These are phyloP conservation scores for Saxispiralis lemnorum DNA, from an alignment of 495 filamentous ascomycete genomes.

Conservation along the genomic window DNA sequence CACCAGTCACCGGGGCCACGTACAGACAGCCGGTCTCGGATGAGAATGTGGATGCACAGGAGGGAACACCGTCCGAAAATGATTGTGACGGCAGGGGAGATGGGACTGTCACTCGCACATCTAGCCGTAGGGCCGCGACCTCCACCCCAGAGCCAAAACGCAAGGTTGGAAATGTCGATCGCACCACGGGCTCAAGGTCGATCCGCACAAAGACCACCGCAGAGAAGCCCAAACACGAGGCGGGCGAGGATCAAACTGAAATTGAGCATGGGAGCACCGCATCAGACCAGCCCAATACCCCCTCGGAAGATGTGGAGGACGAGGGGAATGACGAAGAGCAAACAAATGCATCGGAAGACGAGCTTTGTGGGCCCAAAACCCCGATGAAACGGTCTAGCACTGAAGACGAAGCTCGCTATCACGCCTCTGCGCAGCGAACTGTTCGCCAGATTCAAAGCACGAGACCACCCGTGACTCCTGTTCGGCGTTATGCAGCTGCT, in stretches of 20 bases:
- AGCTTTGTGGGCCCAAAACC: constrained; percentile 16
- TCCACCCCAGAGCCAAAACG: background rate
- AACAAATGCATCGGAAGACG: constrained; percentile 8
- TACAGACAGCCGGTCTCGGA: constrained; percentile 9
- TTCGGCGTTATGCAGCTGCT: background rate
- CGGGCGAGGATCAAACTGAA: no score
- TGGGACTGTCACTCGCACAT: background rate
- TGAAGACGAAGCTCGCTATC: constrained; percentile 6
- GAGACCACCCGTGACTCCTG: background rate
- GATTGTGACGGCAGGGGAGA: no score
- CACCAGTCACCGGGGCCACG: background rate
- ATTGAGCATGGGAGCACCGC: no score
- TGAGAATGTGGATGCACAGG: constrained; percentile 10
- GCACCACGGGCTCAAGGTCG: constrained; percentile 2
- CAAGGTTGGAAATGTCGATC: background rate
- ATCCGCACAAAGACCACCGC: no score
- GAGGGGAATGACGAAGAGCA: background rate
- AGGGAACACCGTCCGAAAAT: background rate
- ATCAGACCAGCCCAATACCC: no score
- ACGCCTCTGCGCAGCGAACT: constrained; percentile 10
- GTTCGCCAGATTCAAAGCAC: constrained; percentile 1
- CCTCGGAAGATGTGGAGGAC: background rate
- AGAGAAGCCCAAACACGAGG: no score
- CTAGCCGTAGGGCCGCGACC: background rate
- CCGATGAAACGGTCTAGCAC: constrained; percentile 13